Evolutionary conservation across 768 basidiomycete species (phyloP).

Genomic region (Kwoniella shandongensis): DNA sequence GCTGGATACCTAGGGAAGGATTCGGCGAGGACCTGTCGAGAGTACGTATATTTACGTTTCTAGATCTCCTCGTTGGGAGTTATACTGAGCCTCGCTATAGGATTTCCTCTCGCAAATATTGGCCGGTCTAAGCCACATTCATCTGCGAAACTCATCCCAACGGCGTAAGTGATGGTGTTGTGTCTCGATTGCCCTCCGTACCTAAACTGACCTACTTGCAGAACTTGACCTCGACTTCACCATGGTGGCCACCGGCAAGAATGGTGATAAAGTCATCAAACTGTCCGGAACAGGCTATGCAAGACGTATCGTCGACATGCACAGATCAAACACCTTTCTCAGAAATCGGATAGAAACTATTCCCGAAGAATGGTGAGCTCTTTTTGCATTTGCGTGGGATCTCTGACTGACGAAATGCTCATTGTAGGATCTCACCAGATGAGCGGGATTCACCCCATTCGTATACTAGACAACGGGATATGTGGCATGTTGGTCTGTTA

Average conservation of each 20-base stretch:
- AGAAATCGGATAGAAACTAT: constrained; percentile 44
- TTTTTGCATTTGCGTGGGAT: constrained; percentile 14
- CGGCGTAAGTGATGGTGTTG: constrained; percentile 35
- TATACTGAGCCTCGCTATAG: constrained; percentile 2
- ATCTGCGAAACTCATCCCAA: constrained; percentile 34
- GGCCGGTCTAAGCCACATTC: constrained; percentile 40
- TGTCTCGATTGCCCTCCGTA: no score
- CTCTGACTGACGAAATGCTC: no score
- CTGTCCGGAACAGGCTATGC: constrained; percentile 71
- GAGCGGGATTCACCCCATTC: constrained; percentile 73
- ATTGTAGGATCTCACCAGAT: constrained; percentile 71
- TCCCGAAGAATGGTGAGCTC: constrained; percentile 60
- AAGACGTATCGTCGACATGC: constrained; percentile 71
- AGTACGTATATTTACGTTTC: constrained; percentile 16
- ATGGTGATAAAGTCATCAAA: constrained; percentile 65
- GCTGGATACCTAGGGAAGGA: constrained; percentile 37
- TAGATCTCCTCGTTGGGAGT: not conserved
- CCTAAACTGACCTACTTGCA: constrained; percentile 6
- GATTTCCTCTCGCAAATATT: constrained; percentile 43
- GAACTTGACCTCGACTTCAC: constrained; percentile 39
- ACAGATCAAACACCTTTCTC: constrained; percentile 76
- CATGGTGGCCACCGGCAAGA: constrained; percentile 49
- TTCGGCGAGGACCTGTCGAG: constrained; percentile 35
- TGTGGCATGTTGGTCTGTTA: constrained; percentile 76
- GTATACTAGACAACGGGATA: constrained; percentile 75